Evolutionary conservation across 352 stramenopile genomes (phyloP).

Genomic region (Phytophthora boehmeriae): DNA sequence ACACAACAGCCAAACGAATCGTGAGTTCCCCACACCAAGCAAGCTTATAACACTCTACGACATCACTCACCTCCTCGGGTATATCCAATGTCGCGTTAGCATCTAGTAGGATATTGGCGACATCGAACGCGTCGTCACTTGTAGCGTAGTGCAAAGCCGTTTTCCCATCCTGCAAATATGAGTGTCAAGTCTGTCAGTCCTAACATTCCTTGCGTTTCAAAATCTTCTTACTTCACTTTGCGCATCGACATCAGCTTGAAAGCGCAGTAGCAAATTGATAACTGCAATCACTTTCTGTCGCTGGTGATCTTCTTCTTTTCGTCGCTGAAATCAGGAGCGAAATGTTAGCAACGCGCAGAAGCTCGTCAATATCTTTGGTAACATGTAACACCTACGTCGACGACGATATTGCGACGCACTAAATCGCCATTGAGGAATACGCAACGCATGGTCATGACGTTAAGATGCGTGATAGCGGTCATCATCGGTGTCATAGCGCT

Average conservation of each 20-base stretch:
- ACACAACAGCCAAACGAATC: constrained; percentile 1
- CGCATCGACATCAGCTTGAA: constrained; percentile 14
- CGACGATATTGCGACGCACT: constrained; percentile 20
- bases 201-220: no score
- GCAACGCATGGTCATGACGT: constrained; percentile 24
- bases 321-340: constrained; percentile 15
- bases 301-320: constrained; percentile 16
- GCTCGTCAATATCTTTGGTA: background rate
- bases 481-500: constrained; percentile 26
- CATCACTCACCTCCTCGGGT: constrained; percentile 22
- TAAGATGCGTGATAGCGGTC: constrained; percentile 24
- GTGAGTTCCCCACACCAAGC: no score
- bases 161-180: constrained; percentile 19
- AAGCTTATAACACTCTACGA: background rate
- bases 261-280: constrained; percentile 11
- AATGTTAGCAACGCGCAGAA: background rate
- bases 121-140: constrained; percentile 23
- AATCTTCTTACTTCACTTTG: constrained; percentile 15
- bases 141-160: constrained; percentile 27
- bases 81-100: constrained; percentile 12
- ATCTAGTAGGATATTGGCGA: constrained; percentile 26
- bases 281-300: constrained; percentile 8
- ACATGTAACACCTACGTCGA: constrained; percentile 16
- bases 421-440: constrained; percentile 16
- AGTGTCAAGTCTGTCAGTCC: background rate